Percentiles rank a stretch among this genome's conserved stretches.
Conservation (phyloP, 23 red algal species). For the Gracilaria domingensis region DNA sequence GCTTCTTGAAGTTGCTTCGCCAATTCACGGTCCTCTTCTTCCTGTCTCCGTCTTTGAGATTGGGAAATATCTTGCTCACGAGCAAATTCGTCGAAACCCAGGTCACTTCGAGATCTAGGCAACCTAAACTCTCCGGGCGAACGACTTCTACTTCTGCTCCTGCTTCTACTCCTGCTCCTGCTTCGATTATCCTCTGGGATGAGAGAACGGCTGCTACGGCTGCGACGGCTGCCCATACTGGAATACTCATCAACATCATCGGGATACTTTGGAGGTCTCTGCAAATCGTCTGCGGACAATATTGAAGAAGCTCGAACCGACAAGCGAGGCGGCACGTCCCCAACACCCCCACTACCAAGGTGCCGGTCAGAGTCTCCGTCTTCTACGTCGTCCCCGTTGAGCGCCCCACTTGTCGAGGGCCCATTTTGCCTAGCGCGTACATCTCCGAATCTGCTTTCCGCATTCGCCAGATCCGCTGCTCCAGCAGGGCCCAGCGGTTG, state of each 20-base stretch:
- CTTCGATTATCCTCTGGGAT: conserved; percentile 31
- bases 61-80: neutral
- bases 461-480: conserved; percentile 59
- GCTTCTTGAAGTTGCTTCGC: conserved; percentile 39
- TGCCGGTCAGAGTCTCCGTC: conserved; percentile 12
- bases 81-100: conserved; percentile 21
- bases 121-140: conserved; percentile 41
- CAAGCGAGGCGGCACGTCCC: conserved; percentile 43
- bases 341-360: conserved; percentile 59
- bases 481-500: conserved; percentile 67
- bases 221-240: conserved; percentile 2
- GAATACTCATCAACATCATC: conserved; percentile 28
- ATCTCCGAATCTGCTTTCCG: conserved; percentile 68
- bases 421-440: conserved; percentile 58
- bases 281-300: conserved; percentile 10
- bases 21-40: conserved; percentile 43
- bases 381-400: neutral
- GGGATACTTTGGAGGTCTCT: conserved; percentile 30
- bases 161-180: conserved; percentile 17
- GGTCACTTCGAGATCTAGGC: conserved; percentile 41
- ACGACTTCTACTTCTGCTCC: conserved; percentile 43
- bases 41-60: conserved; percentile 27
- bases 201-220: conserved; percentile 11
- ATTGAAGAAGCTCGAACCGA: conserved; percentile 9
- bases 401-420: neutral